Base-by-base conservation (phyloP, 208 protist species). In the Leptomonas seymouri region DNA sequence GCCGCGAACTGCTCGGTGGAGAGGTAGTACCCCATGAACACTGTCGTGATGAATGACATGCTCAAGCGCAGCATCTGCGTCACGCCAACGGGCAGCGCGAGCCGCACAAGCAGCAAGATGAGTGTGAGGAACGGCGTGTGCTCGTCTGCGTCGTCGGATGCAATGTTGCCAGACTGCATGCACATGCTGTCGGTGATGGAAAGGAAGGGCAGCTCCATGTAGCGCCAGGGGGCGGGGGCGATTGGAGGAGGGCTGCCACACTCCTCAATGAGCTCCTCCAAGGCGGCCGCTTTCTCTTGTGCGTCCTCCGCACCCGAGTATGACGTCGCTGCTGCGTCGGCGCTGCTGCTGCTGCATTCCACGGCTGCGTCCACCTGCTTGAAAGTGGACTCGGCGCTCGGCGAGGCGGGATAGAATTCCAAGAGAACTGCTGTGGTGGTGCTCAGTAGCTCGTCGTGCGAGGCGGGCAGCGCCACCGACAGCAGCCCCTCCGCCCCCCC, bases 21-120 rank as follows among this genome's bases (percentile, higher is more conserved):
- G 7, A 83, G 59, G 53, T 72, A 79, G 59, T 78, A 56, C 7
- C 78, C 78, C 60, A 66, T 69, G 55, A 75, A 73, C 21, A 79
- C 49, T 14, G 72, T 83, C 20, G 78, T 69, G 44, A 79, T 58
- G 64, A 83, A 60, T 31, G 51, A 23, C 68, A 71, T 76, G 67
- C 60, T 66, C 39, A 45, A 23, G 15, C 78, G 72, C 55, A 83
- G 66, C 59, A 78, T 25, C 49, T 74, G 66, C n/a, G 71, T 79
- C 14, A 70, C 46, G 27, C 67, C 55, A 16, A 79, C 60, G 12
- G 78, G 78, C 15, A 41, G 58, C 28, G 62, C 72, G 6, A 83
- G 57, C 14, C 72, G 65, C 25, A 55, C 39, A 11, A 76, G 64
- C 49, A 75, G 54, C 9, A 54, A 23, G 25, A 76, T 30, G n/a